Evolutionary conservation across 805 yeast genomes (phyloP).

Genomic region (Jamesozyma piceae): DNA sequence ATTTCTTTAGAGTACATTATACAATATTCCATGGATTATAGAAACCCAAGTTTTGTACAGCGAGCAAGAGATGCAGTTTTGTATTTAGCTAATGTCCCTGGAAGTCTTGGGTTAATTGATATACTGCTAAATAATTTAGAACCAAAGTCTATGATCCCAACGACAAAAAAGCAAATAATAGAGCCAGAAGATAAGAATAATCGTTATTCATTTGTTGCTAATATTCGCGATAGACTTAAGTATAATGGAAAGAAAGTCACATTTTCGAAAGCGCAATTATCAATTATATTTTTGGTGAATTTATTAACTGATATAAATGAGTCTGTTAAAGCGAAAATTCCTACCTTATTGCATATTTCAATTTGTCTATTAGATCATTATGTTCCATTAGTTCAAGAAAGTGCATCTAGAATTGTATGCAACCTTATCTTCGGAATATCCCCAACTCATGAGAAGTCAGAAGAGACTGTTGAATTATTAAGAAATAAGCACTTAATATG

Average conservation of each 20-base stretch:
- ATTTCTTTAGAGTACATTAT: conserved; percentile 64
- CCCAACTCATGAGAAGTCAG: conserved; percentile 43
- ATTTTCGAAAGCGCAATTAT: conserved; percentile 79
- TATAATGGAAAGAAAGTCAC: conserved; percentile 58
- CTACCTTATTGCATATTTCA: conserved; percentile 68
- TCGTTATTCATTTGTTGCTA: conserved; percentile 66
- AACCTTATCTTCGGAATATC: conserved; percentile 60
- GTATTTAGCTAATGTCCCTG: conserved; percentile 48
- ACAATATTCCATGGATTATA: conserved; percentile 54
- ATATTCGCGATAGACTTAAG: conserved; percentile 49
- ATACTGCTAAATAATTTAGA: conserved; percentile 59
- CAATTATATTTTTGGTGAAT: conserved; percentile 78
- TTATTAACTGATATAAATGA: conserved; percentile 60
- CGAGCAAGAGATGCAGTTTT: conserved; percentile 74
- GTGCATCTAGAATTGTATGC: conserved; percentile 66
- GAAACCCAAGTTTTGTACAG: conserved; percentile 67
- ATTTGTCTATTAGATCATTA: conserved; percentile 84
- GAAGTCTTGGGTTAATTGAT: conserved; percentile 47
- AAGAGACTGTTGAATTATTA: conserved; percentile 47
- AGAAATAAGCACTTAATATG: conserved; percentile 50
- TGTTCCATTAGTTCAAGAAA: conserved; percentile 70
- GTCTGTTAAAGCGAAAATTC: conserved; percentile 47
- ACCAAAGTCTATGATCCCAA: conserved; percentile 85
- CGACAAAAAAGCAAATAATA: conserved; percentile 34
- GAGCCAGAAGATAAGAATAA: conserved; percentile 30